Percentiles rank a stretch among this genome's conserved stretches.
These are phyloP conservation scores for Ceratonia siliqua DNA, from an alignment of 306 rosid species.

Conservation along the genomic window DNA sequence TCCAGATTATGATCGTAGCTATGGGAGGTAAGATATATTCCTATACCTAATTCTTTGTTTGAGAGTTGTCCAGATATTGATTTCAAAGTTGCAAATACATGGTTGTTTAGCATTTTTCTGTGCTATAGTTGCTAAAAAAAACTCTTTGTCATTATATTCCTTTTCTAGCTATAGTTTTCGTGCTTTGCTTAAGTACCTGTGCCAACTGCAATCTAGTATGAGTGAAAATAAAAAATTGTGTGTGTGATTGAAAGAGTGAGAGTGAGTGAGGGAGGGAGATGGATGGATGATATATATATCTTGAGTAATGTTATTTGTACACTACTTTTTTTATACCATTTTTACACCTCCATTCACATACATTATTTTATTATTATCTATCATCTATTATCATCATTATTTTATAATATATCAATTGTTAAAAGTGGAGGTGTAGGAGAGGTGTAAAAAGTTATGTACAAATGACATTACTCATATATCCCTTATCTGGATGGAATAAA, in stretches of 20 bases:
- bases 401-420: too few species aligned
- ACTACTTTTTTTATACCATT: too few species aligned
- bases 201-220: background rate
- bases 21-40: slow-evolving; percentile 55
- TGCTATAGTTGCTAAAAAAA: background rate
- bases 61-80: slow-evolving; percentile 18
- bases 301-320: too few species aligned
- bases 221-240: background rate
- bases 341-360: too few species aligned
- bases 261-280: background rate
- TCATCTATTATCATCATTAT: too few species aligned
- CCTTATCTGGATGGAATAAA: background rate
- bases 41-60: background rate
- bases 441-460: too few species aligned
- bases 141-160: background rate
- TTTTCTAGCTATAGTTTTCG: background rate
- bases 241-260: background rate
- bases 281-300: background rate
- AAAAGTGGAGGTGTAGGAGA: too few species aligned
- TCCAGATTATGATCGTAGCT: slow-evolving; percentile 89
- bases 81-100: background rate
- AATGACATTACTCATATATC: too few species aligned
- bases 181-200: background rate
- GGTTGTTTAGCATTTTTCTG: slow-evolving; percentile 9
- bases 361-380: too few species aligned